Evolutionary conservation across 768 basidiomycete genomes (phyloP).

Genomic region (Tulasnella sp.): DNA sequence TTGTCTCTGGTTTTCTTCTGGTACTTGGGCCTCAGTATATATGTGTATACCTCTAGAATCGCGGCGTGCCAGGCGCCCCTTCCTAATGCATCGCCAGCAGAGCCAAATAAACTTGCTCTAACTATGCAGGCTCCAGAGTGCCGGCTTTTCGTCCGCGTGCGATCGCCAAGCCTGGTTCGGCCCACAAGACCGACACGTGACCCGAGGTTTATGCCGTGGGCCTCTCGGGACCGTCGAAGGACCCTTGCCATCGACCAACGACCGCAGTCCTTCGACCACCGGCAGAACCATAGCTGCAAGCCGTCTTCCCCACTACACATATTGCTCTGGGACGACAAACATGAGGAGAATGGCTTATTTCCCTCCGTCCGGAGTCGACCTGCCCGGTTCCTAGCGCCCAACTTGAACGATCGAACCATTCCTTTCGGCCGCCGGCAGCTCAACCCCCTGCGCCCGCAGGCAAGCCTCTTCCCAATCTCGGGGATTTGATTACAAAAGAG

Average conservation of each 20-base stretch:
- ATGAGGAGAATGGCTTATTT: background rate
- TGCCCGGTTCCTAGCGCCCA: background rate
- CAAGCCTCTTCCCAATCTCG: background rate
- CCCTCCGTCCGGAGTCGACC: background rate
- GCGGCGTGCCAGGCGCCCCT: background rate
- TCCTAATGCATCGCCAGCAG: background rate
- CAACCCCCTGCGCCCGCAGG: background rate
- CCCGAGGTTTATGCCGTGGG: background rate
- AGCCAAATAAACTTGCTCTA: background rate
- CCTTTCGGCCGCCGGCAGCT: background rate
- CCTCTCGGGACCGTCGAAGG: background rate
- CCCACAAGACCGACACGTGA: background rate
- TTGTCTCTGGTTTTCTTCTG: background rate
- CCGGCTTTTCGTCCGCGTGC: background rate
- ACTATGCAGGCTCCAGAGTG: background rate
- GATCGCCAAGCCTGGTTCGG: background rate
- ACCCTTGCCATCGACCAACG: background rate
- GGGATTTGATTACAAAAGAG: background rate
- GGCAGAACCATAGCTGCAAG: slow-evolving; percentile 10
- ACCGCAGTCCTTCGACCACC: background rate
- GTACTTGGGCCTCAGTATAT: background rate
- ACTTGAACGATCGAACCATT: background rate
- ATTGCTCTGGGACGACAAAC: background rate
- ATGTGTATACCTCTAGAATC: background rate
- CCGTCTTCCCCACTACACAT: background rate